Conservation (phyloP, 2,329 filamentous ascomycete genomes). For the Diaporthe aspalathi region DNA sequence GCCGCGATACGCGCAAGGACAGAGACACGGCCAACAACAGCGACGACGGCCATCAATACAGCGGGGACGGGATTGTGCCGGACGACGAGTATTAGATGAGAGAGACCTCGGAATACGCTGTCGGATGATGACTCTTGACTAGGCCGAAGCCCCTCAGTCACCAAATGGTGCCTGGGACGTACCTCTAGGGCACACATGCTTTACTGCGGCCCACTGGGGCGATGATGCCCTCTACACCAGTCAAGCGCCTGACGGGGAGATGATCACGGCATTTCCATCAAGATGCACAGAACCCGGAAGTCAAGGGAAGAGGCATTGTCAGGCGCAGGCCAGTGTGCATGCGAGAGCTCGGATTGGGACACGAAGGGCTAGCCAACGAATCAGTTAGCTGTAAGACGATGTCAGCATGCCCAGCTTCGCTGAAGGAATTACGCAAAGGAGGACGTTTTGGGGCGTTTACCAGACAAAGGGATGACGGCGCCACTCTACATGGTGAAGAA, state of each 20-base stretch:
- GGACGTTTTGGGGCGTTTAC: conserved; percentile 21
- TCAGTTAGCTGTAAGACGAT: conserved; percentile 3
- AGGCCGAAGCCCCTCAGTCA: not conserved
- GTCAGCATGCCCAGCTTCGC: conserved; percentile 9
- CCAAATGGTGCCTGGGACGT: not conserved
- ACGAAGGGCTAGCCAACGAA: not conserved
- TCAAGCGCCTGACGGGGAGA: conserved; percentile 3
- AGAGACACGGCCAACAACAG: conserved; percentile 51
- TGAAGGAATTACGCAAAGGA: not conserved
- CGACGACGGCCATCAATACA: conserved; percentile 65
- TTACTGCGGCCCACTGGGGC: not conserved
- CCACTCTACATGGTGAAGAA: conserved; percentile 86
- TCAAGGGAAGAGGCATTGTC: not conserved
- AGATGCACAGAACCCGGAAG: not conserved
- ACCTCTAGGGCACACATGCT: conserved; percentile 10
- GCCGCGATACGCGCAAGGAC: conserved; percentile 35
- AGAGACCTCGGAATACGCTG: not conserved
- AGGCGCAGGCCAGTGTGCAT: not conserved
- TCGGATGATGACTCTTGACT: not conserved
- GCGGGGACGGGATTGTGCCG: conserved; percentile 63
- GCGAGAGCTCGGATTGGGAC: not conserved
- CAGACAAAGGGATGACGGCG: conserved; percentile 8
- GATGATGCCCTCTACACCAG: conserved; percentile 2
- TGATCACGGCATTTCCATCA: not conserved
- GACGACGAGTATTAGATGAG: conserved; percentile 65